Percentiles rank a stretch among this genome's conserved stretches.
Conservation (phyloP, 2,329 filamentous ascomycete genomes). For the Epichloe bromicola region DNA sequence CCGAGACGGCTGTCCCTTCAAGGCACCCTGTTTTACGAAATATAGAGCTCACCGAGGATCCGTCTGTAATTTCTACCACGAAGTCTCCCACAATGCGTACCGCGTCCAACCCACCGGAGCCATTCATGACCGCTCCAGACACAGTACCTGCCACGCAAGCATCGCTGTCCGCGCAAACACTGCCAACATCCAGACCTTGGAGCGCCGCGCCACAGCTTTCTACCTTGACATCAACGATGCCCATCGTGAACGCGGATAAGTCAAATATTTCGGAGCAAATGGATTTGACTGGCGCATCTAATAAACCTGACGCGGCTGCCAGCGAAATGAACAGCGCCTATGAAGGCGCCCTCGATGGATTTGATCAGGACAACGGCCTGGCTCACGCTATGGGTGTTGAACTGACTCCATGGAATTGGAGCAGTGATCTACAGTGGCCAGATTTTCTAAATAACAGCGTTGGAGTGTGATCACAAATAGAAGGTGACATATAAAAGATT, state of each 20-base stretch:
- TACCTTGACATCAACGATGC: neutral
- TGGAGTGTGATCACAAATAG: slow-evolving; percentile 11
- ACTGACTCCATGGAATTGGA: slow-evolving; percentile 22
- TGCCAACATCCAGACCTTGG: neutral
- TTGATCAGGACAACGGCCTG: slow-evolving; percentile 32
- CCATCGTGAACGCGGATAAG: neutral
- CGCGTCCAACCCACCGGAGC: neutral
- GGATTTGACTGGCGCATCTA: slow-evolving; percentile 7
- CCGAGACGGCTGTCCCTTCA: slow-evolving; percentile 7
- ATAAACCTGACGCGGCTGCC: slow-evolving; percentile 21
- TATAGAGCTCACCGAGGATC: slow-evolving; percentile 15
- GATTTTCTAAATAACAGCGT: slow-evolving; percentile 21
- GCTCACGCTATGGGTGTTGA: slow-evolving; percentile 30
- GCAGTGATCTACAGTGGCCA: slow-evolving; percentile 18
- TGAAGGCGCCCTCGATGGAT: slow-evolving; percentile 33
- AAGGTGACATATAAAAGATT: too few relatives aligned
- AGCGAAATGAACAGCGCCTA: slow-evolving; percentile 36
- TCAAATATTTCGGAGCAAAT: slow-evolving; percentile 9
- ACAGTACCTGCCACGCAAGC: neutral
- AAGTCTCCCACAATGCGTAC: neutral
- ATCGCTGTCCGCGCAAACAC: neutral
- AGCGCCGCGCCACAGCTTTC: neutral
- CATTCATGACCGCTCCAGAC: neutral
- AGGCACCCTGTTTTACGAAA: slow-evolving; percentile 10
- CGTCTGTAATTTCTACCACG: slow-evolving; percentile 12